Base-by-base conservation (phyloP, 176 grass and related monocot species). In the Puya raimondii region DNA sequence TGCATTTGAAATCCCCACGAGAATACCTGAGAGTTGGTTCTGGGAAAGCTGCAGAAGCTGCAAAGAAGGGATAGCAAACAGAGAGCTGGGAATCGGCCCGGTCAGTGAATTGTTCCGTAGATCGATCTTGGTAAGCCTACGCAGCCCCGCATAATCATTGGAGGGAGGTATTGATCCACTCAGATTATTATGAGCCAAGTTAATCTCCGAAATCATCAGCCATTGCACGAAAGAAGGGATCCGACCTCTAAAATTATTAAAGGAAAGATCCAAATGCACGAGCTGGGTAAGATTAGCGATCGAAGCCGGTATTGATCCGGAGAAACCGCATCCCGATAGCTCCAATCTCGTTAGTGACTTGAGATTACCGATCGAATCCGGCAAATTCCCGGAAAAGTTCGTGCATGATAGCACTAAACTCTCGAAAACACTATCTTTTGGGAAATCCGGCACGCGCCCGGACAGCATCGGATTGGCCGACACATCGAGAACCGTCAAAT, bases 11-110 rank as follows among this genome's bases (percentile, higher is more conserved):
- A 81, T 74, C 65, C 74, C 48, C 5, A 27, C 3, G 22, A 80
- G 47, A 69, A 2, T 4, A 48, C 74, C 86, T 13, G 78, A 75
- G 48, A 88, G 72, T 5, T 64, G 58, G 23, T 88, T 88, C 58
- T 71, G 70, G 2, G 65, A 58, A 10, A 89, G 82, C 12, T 58
- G 10, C 48, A 89, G 64, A 51, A 15, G 4, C 51, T 66, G 61
- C 23, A 88, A 64, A 20, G 71, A 85, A 68, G 79, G 78, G 23
- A 69, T 51, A 53, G 78, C 51, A 79, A 89, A 85, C 63, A 89
- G n/a, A 26, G 66, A 63, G 22, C 13, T 51, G 17, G 86, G 82
- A 56, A 82, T 73, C 21, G 18, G 33, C 50, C 86, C 86, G 48
- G 47, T 15, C 63, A 82, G 71, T 48, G 71, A 85, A 51, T 89